Evolutionary conservation across 805 yeast genomes (phyloP), one percentile per base, ranked within the genome.

Genomic region (Phaffomyces antillensis): DNA sequence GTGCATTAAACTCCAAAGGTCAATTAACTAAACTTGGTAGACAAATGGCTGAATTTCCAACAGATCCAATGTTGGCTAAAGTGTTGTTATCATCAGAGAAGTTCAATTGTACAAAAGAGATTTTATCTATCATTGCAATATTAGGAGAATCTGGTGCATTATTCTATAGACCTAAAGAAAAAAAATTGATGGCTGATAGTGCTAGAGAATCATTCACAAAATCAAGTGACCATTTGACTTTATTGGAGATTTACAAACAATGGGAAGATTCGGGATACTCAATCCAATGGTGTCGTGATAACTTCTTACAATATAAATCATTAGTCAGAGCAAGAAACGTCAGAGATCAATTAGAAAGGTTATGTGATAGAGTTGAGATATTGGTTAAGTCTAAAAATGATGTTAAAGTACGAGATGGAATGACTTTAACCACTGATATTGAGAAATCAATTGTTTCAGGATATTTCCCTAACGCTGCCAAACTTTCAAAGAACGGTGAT

Each of bases 401-500:
- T 0, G 58, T 62, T 6, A 52, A 58, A 5, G 55, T 54, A 5
- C n/a, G 54, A 58, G 10, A 64, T 58, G 24, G 41, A 34, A 17
- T 26, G 34, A 35, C 76, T 33, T 82, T 84, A 62, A 81, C 81
- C 61, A 77, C 73, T 49, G 84, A 86, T 53, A 81, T 93, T 51
- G 75, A 95, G 51, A 86, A 84, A 62, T 93, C 98, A 0, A 68
- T 93, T 44, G 77, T 87, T 3, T 76, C 89, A 4, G 99, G 99
- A 1, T 89, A 87, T 62, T 93, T 93, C 72, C 89, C 95, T 93
- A 97, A 93, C 68, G 95, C 86, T 40, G 98, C 97, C 23, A 89
- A 76, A 36, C 64, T 86, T 23, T 71, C 91, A 68, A 86, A 85
- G 70, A 78, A 83, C n/a, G 81, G 87, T 34, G 86, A 81, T 44